Evolutionary conservation across 169 alveolate species (phyloP), one percentile per base, ranked within the genome.

Genomic region (Cyclospora cayetanensis): DNA sequence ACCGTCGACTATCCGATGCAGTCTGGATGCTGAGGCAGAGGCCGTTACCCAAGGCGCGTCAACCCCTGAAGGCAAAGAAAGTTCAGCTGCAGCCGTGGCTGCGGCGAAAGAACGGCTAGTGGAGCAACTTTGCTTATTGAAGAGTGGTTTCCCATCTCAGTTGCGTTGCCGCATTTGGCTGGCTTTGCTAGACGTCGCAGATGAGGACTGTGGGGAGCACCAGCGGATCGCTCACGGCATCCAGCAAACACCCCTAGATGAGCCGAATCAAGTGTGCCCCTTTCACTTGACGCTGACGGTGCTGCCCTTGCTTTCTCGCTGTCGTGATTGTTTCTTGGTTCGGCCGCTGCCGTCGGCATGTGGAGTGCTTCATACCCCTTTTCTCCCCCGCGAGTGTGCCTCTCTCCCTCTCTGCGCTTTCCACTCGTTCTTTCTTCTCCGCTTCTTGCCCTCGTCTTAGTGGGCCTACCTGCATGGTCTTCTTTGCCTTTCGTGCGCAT

Each of bases 261-360:
- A 88, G 63, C 87, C 92, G n/a, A 88, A 88, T 43, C 92, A 86
- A 34, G 92, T 86, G 34, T 18, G 83, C 41, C 68, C 41, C 22
- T 35, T 34, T 9, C 60, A 11, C 9, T 50, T 50, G 60, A 9
- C 18, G 60, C 60, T 50, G 60, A 52, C 31, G 1, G 34, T 72
- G 29, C 84, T 31, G 84, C 84, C 1, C 25, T 27, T 37, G 84
- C 52, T 72, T 27, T 12, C 34, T n/a, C 15, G 35, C 22, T 5
- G 35, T n/a, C 9, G 22, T n/a, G 34, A 12, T n/a, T 11, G 35
- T n/a, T 12, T 9, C 9, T 25, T 9, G 34, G 9, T 15, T 9
- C 31, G 74, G 46, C 80, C 31, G 22, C 41, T 41, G 84, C 84
- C 39, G 84, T 31, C 2, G 80, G 46, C n/a, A n/a, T n/a, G n/a